Conservation (phyloP, 805 yeast genomes). For the Sugiyamaella americana region DNA sequence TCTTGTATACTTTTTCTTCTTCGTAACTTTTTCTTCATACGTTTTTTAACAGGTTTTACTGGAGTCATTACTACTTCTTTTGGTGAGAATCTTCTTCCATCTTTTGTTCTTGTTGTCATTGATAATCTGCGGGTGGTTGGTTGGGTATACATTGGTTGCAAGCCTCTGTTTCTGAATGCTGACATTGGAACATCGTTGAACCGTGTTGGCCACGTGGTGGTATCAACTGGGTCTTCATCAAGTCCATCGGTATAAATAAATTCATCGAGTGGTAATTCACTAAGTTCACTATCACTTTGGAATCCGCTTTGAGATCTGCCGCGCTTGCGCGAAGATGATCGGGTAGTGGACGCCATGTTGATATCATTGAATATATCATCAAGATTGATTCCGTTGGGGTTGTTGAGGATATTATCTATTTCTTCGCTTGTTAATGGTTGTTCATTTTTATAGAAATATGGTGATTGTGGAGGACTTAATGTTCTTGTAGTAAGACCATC, state of each 20-base stretch:
- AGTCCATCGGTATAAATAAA: constrained; percentile 81
- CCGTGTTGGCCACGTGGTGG: constrained; percentile 32
- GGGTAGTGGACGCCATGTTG: constrained; percentile 19
- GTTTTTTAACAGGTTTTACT: constrained; percentile 20
- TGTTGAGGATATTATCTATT: constrained; percentile 3
- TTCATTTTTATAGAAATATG: constrained; percentile 1
- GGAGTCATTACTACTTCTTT: constrained; percentile 29
- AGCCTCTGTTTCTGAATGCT: constrained; percentile 81
- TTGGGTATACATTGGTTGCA: constrained; percentile 23
- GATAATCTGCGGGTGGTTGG: constrained; percentile 21
- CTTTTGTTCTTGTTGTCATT: constrained; percentile 9
- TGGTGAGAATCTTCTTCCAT: constrained; percentile 8
- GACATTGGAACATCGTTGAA: constrained; percentile 64
- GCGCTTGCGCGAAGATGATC: constrained; percentile 12
- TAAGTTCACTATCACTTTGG: constrained; percentile 35
- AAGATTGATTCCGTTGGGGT: constrained; percentile 1
- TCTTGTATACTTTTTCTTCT: constrained; percentile 13
- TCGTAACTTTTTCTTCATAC: constrained; percentile 16
- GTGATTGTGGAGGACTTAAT: constrained; percentile 31
- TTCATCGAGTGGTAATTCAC: constrained; percentile 64
- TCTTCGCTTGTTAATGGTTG: constrained; percentile 3
- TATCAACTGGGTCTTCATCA: constrained; percentile 42
- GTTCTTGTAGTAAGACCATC: constrained; percentile 92
- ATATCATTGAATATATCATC: constrained; percentile 3
- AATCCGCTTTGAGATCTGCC: constrained; percentile 16